Conservation (phyloP, 345 rosid genomes). For the Pseudoturritis turrita region DNA sequence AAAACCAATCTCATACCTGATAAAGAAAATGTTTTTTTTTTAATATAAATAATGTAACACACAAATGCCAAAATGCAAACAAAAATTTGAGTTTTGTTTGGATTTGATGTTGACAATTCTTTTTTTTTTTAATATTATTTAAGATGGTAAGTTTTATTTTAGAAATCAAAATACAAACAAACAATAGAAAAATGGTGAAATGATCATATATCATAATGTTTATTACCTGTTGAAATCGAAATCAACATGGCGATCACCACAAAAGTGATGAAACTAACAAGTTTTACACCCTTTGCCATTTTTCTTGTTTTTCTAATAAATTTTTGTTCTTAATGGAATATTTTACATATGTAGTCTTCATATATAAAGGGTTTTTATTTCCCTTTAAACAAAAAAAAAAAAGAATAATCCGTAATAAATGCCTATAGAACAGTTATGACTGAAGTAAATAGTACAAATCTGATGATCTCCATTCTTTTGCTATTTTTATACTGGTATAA, state of each 20-base stretch:
- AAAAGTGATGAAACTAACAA: neutral
- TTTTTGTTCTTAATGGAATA: neutral
- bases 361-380: neutral
- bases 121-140: too few relatives aligned
- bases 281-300: neutral
- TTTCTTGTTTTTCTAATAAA: neutral
- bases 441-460: neutral
- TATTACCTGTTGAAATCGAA: neutral
- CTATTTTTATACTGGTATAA: neutral
- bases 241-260: neutral
- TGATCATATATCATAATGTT: too few relatives aligned
- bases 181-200: too few relatives aligned
- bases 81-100: too few relatives aligned
- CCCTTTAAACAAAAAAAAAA: neutral
- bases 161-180: too few relatives aligned
- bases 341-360: neutral
- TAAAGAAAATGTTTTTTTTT: too few relatives aligned
- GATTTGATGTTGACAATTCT: too few relatives aligned
- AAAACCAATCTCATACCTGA: too few relatives aligned
- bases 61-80: too few relatives aligned
- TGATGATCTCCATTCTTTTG: neutral
- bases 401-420: neutral
- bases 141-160: too few relatives aligned
- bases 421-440: neutral
- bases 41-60: too few relatives aligned